Conservation (phyloP, 768 basidiomycete genomes). For the Mycena amicta region DNA sequence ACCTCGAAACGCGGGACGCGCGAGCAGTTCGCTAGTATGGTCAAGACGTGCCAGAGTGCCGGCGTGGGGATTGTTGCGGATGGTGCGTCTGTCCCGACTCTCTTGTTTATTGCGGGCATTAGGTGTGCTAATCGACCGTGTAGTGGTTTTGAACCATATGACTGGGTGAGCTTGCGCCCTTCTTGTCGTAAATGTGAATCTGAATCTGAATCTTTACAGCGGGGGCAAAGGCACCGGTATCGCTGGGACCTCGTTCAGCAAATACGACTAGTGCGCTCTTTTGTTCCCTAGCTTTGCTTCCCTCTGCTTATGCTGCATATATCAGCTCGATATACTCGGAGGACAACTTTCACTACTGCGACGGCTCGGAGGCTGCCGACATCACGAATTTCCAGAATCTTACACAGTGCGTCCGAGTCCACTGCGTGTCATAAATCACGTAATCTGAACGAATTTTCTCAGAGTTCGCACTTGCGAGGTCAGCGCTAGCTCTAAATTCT, state of each 20-base stretch:
- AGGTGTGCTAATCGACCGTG: not conserved
- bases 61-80: slow-evolving; percentile 36
- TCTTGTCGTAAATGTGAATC: no score
- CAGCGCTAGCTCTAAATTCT: no score
- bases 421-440: no score
- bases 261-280: slow-evolving; percentile 11
- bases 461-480: slow-evolving; percentile 28
- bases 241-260: slow-evolving; percentile 1
- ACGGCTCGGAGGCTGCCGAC: slow-evolving; percentile 36
- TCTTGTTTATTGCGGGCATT: not conserved
- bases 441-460: not conserved
- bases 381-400: slow-evolving; percentile 42
- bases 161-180: no score
- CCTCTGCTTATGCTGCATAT: not conserved
- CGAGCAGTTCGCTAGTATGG: slow-evolving; percentile 30
- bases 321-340: slow-evolving; percentile 17
- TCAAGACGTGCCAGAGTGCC: slow-evolving; percentile 30
- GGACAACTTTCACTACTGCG: slow-evolving; percentile 42
- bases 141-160: slow-evolving; percentile 14
- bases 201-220: no score
- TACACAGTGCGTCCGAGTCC: slow-evolving; percentile 42
- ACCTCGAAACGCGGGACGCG: slow-evolving; percentile 46
- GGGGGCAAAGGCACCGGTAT: slow-evolving; percentile 3
- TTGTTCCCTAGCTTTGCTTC: not conserved
- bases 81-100: slow-evolving; percentile 4